Conservation (phyloP, 139 green algal species). For the Nannochloris sp. region DNA sequence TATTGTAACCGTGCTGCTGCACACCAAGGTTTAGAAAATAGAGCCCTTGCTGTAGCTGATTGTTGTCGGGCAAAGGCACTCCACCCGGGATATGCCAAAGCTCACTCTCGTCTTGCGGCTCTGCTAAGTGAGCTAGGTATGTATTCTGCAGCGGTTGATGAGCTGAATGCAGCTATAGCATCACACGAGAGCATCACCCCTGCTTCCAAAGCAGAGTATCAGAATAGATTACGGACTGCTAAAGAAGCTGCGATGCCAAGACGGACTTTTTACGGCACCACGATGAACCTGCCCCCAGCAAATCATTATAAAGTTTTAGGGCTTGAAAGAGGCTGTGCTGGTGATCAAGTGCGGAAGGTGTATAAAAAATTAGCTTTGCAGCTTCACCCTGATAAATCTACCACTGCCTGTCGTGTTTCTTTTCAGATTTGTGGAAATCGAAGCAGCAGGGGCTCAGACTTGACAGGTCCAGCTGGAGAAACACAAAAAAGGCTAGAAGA, state of each 20-base stretch:
- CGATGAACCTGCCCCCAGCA: not conserved
- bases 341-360: slow-evolving; percentile 68
- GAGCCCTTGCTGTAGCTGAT: slow-evolving; percentile 64
- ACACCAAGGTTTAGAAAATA: slow-evolving; percentile 32
- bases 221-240: not conserved
- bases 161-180: slow-evolving; percentile 9
- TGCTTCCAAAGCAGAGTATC: slow-evolving; percentile 7
- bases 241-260: not conserved
- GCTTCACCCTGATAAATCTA: slow-evolving; percentile 73
- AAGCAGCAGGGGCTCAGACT: not conserved
- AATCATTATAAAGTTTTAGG: slow-evolving; percentile 31
- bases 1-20: slow-evolving; percentile 71
- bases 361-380: slow-evolving; percentile 76
- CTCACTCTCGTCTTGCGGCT: slow-evolving; percentile 22
- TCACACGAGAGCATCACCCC: not conserved
- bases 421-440: not conserved
- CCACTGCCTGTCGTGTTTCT: not conserved
- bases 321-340: not conserved
- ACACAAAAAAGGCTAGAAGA: slow-evolving; percentile 7
- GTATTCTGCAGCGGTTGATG: slow-evolving; percentile 17
- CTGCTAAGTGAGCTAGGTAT: slow-evolving; percentile 36
- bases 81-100: slow-evolving; percentile 50
- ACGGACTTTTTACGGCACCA: not conserved
- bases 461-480: not conserved
- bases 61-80: slow-evolving; percentile 59